These are phyloP conservation scores for Colletotrichum sp. DNA, from an alignment of 2,329 filamentous ascomycete genomes.

Conservation along the genomic window DNA sequence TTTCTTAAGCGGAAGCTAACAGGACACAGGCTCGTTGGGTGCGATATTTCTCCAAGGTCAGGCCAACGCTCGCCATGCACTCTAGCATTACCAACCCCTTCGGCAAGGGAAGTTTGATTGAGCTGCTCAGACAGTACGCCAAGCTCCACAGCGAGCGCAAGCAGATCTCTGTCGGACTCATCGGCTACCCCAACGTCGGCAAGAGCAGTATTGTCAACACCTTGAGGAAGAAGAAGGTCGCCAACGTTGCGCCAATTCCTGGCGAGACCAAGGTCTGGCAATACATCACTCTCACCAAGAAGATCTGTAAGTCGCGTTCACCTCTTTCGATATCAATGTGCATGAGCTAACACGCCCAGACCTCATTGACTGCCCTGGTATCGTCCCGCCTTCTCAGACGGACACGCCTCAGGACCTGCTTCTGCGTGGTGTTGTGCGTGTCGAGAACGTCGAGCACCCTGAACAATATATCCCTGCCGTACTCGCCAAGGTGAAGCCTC, in stretches of 20 bases:
- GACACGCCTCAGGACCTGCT: slow-evolving; percentile 89
- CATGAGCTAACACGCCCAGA: slow-evolving; percentile 34
- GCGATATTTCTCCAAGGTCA: slow-evolving; percentile 83
- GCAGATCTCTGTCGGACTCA: slow-evolving; percentile 86
- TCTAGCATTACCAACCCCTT: slow-evolving; percentile 95
- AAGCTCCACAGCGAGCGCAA: slow-evolving; percentile 88
- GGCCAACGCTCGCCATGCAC: slow-evolving; percentile 94
- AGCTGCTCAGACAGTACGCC: slow-evolving; percentile 90
- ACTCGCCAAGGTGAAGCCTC: slow-evolving; percentile 76
- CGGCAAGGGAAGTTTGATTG: slow-evolving; percentile 92
- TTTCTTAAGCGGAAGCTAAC: slow-evolving; percentile 27
- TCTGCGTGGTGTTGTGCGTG: slow-evolving; percentile 86
- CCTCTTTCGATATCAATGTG: too few species aligned
- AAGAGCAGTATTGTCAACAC: slow-evolving; percentile 99
- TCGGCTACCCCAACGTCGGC: slow-evolving; percentile 87
- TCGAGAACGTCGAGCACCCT: slow-evolving; percentile 92
- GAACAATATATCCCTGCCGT: slow-evolving; percentile 94
- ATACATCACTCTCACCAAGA: slow-evolving; percentile 93
- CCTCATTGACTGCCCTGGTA: slow-evolving; percentile 95
- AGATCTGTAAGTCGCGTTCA: slow-evolving; percentile 57
- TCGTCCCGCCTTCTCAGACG: slow-evolving; percentile 85
- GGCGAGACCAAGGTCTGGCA: slow-evolving; percentile 99
- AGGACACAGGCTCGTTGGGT: slow-evolving; percentile 86
- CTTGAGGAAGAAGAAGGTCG: slow-evolving; percentile 90
- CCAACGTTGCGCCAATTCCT: slow-evolving; percentile 91